These are phyloP conservation scores for Xylogone sp. DNA, from an alignment of 2,329 filamentous ascomycete species.

Conservation along the genomic window DNA sequence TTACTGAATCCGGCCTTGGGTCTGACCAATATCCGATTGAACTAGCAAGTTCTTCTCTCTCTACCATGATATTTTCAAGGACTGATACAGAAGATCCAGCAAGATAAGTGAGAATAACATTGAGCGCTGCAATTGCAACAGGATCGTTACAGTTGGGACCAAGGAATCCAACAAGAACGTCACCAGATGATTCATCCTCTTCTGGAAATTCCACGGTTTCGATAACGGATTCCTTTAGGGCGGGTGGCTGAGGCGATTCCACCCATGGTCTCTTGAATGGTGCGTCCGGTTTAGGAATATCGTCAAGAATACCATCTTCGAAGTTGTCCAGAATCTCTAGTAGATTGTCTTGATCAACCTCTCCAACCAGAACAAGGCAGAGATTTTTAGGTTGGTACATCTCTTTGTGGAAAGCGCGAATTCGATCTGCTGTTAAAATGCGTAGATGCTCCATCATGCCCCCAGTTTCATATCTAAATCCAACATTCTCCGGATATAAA, in stretches of 20 bases:
- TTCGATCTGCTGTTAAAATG: conserved; percentile 80
- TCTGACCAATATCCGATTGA: conserved; percentile 79
- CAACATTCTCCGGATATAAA: conserved; percentile 83
- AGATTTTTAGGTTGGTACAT: conserved; percentile 99
- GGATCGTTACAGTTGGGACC: conserved; percentile 77
- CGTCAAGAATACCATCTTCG: conserved; percentile 78
- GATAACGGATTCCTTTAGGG: conserved; percentile 67
- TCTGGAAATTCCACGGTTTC: conserved; percentile 89
- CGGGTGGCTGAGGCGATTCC: conserved; percentile 75
- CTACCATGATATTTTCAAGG: conserved; percentile 86
- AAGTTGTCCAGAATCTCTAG: conserved; percentile 81
- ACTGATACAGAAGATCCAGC: conserved; percentile 91
- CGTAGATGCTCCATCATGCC: conserved; percentile 92
- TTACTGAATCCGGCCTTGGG: conserved; percentile 73
- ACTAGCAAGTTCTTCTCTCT: conserved; percentile 88
- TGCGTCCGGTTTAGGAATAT: conserved; percentile 70
- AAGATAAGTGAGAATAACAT: conserved; percentile 79
- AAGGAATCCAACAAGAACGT: conserved; percentile 81
- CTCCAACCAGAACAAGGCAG: conserved; percentile 86
- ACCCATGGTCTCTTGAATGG: conserved; percentile 85
- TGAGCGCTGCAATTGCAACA: conserved; percentile 66
- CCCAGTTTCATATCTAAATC: conserved; percentile 97
- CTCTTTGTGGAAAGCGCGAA: conserved; percentile 88
- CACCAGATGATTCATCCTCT: conserved; percentile 90
- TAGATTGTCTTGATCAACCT: conserved; percentile 78